These are phyloP conservation scores for Coelastrella sp. DNA, from an alignment of 139 green algal genomes.

Conservation along the genomic window DNA sequence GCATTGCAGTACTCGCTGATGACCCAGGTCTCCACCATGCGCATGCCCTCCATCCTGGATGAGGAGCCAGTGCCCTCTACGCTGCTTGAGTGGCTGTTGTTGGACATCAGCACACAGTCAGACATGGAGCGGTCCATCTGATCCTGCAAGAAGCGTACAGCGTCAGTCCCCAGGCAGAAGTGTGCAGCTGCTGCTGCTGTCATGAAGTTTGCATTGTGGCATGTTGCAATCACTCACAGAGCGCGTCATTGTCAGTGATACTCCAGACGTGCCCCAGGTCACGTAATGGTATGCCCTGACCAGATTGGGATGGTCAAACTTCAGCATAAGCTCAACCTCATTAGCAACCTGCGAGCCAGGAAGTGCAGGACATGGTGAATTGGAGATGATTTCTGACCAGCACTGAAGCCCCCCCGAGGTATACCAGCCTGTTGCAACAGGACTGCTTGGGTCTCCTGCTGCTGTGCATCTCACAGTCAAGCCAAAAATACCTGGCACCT, in stretches of 20 bases:
- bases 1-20: conserved; percentile 46
- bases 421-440: neutral
- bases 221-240: neutral
- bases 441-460: neutral
- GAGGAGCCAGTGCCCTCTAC: too few relatives aligned
- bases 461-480: neutral
- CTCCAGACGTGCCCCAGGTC: conserved; percentile 35
- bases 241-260: neutral
- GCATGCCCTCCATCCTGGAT: neutral
- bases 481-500: neutral
- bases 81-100: neutral
- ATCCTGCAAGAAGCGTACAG: neutral
- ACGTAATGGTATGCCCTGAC: conserved; percentile 50
- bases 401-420: neutral
- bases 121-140: neutral
- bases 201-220: neutral
- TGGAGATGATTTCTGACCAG: neutral
- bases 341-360: neutral
- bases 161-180: neutral
- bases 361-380: neutral
- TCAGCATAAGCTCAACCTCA: conserved; percentile 42
- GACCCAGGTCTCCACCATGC: conserved; percentile 47
- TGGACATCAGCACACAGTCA: neutral
- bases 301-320: conserved; percentile 46
- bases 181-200: neutral